phyloP scores from a whole-genome alignment of 306 rosid species.

The Quercus aquifolioides region DNA sequence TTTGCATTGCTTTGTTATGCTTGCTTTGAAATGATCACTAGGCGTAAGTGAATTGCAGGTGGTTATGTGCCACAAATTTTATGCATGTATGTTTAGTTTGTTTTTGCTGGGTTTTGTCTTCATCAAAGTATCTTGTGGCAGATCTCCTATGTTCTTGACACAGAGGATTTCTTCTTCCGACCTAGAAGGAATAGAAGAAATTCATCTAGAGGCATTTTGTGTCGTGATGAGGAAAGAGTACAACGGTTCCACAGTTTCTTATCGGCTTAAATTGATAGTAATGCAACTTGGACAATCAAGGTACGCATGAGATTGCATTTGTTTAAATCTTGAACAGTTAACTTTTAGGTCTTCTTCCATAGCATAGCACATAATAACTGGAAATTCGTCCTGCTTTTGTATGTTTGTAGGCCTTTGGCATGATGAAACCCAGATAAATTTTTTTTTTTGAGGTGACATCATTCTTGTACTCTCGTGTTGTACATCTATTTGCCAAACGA shows the following conservation, averaged over 20 bases:
- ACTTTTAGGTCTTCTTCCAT: neutral
- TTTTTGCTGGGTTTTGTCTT: conserved; percentile 12
- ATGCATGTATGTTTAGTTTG: neutral
- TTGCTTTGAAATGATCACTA: neutral
- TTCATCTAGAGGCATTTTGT: conserved; percentile 22
- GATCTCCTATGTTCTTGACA: conserved; percentile 89
- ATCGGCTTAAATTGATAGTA: conserved; percentile 14
- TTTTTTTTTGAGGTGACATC: conserved; percentile 22
- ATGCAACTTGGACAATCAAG: conserved; percentile 3
- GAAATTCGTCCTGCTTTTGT: neutral
- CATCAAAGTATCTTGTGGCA: conserved; percentile 40
- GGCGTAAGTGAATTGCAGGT: neutral
- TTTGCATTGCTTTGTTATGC: neutral
- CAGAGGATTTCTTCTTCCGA: conserved; percentile 86
- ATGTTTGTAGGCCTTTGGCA: conserved; percentile 22
- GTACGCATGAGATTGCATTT: conserved; percentile 14
- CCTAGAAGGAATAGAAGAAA: conserved; percentile 43
- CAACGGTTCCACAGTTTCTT: conserved; percentile 68
- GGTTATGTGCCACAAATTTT: neutral
- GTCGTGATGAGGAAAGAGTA: conserved; percentile 39
- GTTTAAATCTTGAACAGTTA: conserved; percentile 1
- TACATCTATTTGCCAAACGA: conserved; percentile 19
- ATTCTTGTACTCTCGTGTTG: conserved; percentile 9
- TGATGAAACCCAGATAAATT: conserved; percentile 18
- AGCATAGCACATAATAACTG: neutral